phyloP scores from a whole-genome alignment of 1,284 basidiomycete species.

The Rhodofomes roseus region DNA sequence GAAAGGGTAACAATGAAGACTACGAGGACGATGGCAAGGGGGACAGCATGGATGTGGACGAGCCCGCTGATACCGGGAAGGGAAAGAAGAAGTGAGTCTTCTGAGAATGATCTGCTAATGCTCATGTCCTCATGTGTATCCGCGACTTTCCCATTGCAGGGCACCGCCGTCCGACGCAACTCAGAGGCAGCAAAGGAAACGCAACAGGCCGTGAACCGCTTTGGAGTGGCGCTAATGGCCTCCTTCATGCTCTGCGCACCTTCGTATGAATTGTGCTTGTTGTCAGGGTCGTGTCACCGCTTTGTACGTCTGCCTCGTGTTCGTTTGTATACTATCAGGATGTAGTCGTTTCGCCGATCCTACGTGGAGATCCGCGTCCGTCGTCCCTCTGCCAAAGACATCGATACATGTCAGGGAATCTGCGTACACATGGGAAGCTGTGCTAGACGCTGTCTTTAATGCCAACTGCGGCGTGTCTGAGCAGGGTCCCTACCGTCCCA shows the following conservation, averaged over 20 bases:
- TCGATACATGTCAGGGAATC: neutral
- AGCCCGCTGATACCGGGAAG: constrained; percentile 34
- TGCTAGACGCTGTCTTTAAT: no score
- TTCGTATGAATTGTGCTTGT: neutral
- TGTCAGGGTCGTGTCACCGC: neutral
- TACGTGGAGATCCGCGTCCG: neutral
- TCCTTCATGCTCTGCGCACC: neutral
- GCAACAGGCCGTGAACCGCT: constrained; percentile 1
- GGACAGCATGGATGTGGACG: constrained; percentile 51
- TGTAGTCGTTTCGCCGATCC: neutral
- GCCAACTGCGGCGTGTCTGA: no score
- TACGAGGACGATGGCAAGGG: constrained; percentile 30
- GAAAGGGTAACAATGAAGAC: constrained; percentile 28
- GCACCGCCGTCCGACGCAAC: constrained; percentile 13
- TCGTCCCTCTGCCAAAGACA: neutral
- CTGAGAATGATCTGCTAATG: neutral
- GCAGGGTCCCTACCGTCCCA: neutral
- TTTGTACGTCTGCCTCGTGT: neutral
- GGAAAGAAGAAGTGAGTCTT: constrained; percentile 50
- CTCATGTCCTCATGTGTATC: neutral
- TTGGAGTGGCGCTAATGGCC: neutral
- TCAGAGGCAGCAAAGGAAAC: constrained; percentile 9
- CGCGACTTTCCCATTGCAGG: constrained; percentile 6
- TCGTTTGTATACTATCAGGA: neutral
- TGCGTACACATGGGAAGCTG: neutral